A percentile compares a stretch with the other conserved stretches of the same genome.
Conservation (phyloP, 2,329 filamentous ascomycete species). For the Neocucurbitaria cava region DNA sequence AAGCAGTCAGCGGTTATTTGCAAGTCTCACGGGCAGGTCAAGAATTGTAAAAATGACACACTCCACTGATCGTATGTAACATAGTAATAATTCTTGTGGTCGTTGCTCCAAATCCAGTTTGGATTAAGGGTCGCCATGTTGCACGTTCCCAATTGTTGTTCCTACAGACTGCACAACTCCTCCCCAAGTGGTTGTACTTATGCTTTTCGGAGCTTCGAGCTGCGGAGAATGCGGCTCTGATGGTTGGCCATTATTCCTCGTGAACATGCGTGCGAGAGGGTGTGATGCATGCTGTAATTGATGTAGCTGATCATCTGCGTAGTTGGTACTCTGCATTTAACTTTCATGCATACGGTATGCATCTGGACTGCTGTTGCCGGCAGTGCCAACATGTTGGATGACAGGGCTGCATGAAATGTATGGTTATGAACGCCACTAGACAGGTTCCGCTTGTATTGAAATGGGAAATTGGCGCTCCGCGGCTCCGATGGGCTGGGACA, state of each 20-base stretch:
- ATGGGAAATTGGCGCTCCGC: neutral
- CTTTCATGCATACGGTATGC: neutral
- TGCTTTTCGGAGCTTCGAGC: neutral
- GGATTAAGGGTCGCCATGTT: constrained; percentile 1
- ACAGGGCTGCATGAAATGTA: neutral
- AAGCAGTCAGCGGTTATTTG: neutral
- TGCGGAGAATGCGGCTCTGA: constrained; percentile 3
- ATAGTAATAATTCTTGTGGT: constrained; percentile 11
- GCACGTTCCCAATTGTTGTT: neutral
- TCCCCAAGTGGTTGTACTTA: neutral
- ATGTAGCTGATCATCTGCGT: neutral
- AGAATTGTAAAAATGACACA: neutral
- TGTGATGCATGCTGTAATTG: neutral
- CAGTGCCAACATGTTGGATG: neutral
- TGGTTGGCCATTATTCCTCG: neutral
- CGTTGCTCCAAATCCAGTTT: constrained; percentile 10
- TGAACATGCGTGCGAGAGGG: neutral
- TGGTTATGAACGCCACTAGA: neutral
- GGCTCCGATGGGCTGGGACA: neutral
- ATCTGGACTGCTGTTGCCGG: neutral
- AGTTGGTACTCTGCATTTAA: neutral
- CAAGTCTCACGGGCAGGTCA: neutral
- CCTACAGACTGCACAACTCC: neutral
- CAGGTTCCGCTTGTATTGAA: neutral
- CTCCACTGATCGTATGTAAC: constrained; percentile 1